Base-by-base conservation (phyloP, 129 eudicot genomes). In the Rutidosis leptorrhynchoides region DNA sequence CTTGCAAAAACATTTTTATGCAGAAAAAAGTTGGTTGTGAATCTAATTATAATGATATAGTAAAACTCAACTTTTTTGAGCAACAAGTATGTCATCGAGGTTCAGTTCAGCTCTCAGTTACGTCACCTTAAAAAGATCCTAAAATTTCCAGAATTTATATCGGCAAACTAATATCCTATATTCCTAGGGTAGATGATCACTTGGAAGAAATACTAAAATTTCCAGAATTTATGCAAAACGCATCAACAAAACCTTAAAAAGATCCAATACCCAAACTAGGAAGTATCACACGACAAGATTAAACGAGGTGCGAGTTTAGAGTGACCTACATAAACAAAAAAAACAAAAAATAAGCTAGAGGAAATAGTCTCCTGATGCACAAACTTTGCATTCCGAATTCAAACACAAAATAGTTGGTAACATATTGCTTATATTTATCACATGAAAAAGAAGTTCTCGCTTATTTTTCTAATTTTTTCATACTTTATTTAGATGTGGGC, bases 401-500 rank as follows among this genome's bases (percentile, higher is more conserved):
- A 46, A 57, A 24, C 21, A 37, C 30, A 64, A 72, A 51, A 43
- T 58, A 35, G 15, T 24, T 14, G 45, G 26, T 58, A 56, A 21
- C 48, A 61, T 56, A 48, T 45, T 52, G 26, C 73, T 69, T 89
- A 89, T 79, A n/a, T n/a, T n/a, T n/a, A n/a, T n/a, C n/a, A n/a
- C n/a, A n/a, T n/a, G n/a, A n/a, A n/a, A n/a, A n/a, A n/a, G n/a
- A n/a, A n/a, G n/a, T n/a, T n/a, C n/a, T n/a, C n/a, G n/a, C n/a
- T n/a, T n/a, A n/a, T n/a, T n/a, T n/a, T n/a, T n/a, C n/a, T n/a
- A n/a, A n/a, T n/a, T n/a, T n/a, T n/a, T n/a, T n/a, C n/a, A n/a
- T n/a, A n/a, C n/a, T n/a, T n/a, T n/a, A n/a, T n/a, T n/a, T n/a
- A n/a, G n/a, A n/a, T n/a, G n/a, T n/a, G n/a, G n/a, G n/a, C n/a